Conservation (phyloP, 345 rosid species). For the Rhodamnia argentea region DNA sequence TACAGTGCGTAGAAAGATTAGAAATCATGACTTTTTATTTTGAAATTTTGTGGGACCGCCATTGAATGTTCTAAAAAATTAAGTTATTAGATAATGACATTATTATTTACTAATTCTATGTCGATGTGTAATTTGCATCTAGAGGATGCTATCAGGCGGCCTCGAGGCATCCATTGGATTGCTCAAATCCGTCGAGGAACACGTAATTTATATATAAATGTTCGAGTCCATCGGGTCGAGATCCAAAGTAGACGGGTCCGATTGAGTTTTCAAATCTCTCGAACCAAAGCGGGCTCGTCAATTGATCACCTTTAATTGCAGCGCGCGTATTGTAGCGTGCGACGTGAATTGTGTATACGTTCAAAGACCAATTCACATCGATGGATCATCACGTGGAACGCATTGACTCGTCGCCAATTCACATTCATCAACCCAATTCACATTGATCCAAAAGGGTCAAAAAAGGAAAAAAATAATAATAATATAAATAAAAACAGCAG, state of each 20-base stretch:
- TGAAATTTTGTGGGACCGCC: too few species aligned
- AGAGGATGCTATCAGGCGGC: accelerated
- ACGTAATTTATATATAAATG: background rate
- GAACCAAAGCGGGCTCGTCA: accelerated
- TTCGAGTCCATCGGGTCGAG: accelerated
- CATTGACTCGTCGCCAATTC: background rate
- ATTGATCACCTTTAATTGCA: accelerated
- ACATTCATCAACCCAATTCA: background rate
- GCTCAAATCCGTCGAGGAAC: background rate
- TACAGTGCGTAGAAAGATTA: accelerated
- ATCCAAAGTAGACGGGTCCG: background rate
- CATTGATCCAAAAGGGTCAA: too few species aligned
- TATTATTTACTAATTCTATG: too few species aligned
- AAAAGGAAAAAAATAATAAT: too few species aligned
- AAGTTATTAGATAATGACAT: too few species aligned
- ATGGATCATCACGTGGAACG: background rate
- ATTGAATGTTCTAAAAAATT: too few species aligned
- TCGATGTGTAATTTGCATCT: background rate
- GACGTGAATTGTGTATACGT: accelerated
- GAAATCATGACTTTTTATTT: accelerated
- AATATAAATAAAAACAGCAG: too few species aligned
- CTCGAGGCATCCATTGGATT: accelerated
- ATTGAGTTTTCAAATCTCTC: background rate
- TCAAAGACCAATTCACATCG: too few species aligned
- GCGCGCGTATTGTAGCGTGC: accelerated